A percentile compares a stretch with the other conserved stretches of the same genome.
Evolutionary conservation across 2,329 filamentous ascomycete genomes (phyloP).

Genomic region (Alternaria hordeiaustralica): DNA sequence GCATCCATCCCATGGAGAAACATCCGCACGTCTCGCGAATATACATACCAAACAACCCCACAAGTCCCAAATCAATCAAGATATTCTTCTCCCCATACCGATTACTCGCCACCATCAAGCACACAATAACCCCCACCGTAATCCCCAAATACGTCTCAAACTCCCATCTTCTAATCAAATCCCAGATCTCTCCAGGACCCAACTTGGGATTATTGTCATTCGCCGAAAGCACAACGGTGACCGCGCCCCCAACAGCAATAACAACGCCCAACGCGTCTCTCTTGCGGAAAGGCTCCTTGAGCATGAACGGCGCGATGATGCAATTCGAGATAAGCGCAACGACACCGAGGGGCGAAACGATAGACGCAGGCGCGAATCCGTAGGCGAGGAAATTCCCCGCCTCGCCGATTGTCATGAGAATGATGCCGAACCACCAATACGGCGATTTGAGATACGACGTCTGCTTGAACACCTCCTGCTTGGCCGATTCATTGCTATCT

Average conservation of each 20-base stretch:
- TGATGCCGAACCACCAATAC: conserved; percentile 95
- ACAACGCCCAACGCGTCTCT: conserved; percentile 89
- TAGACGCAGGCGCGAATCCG: conserved; percentile 95
- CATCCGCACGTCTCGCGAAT: neutral
- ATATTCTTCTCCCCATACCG: conserved; percentile 86
- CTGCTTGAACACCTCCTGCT: conserved; percentile 52
- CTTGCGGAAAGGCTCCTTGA: conserved; percentile 86
- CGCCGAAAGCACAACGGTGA: conserved; percentile 91
- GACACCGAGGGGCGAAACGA: conserved; percentile 95
- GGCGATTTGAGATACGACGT: conserved; percentile 86
- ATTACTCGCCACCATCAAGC: conserved; percentile 82
- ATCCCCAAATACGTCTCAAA: conserved; percentile 90
- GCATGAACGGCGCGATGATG: conserved; percentile 90
- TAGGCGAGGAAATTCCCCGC: conserved; percentile 97
- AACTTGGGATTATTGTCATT: conserved; percentile 89
- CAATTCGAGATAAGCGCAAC: conserved; percentile 97
- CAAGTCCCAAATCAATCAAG: conserved; percentile 88
- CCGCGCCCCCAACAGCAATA: conserved; percentile 84
- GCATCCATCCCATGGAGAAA: neutral
- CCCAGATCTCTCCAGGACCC: conserved; percentile 88
- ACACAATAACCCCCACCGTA: conserved; percentile 73
- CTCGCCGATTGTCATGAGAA: conserved; percentile 91
- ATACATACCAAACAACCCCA: conserved; percentile 82
- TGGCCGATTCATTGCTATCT: conserved; percentile 17
- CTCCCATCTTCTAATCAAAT: conserved; percentile 82